Evolutionary conservation across 257 asterid species (phyloP).

Genomic region (Jaltomata sinuosa): DNA sequence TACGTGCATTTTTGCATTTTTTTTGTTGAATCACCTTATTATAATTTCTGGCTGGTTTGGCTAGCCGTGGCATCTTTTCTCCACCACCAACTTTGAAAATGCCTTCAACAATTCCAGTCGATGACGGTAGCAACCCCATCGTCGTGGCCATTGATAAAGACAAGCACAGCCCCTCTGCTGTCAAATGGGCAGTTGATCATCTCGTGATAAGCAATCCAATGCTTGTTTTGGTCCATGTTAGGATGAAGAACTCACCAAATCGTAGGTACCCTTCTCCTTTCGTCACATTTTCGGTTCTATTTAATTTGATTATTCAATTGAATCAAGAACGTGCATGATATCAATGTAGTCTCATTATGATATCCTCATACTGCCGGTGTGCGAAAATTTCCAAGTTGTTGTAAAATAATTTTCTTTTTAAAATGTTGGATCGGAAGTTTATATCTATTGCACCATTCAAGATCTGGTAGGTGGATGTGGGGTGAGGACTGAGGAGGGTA

Average conservation of each 20-base stretch:
- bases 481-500: background rate
- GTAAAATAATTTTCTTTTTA: background rate
- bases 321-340: no score
- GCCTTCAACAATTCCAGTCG: background rate
- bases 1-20: no score
- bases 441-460: background rate
- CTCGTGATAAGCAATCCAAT: conserved; percentile 18
- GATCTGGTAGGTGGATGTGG: background rate
- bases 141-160: conserved; percentile 57
- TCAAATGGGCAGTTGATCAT: conserved; percentile 60
- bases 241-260: conserved; percentile 20
- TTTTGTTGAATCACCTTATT: background rate
- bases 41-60: background rate
- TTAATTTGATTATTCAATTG: background rate
- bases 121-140: conserved; percentile 12
- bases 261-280: conserved; percentile 37
- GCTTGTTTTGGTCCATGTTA: conserved; percentile 47
- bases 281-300: background rate
- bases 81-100: background rate
- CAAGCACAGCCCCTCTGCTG: conserved; percentile 44
- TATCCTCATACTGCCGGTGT: no score
- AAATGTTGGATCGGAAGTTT: background rate
- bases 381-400: background rate
- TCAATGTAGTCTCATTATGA: no score
- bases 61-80: background rate